Evolutionary conservation across 805 yeast species (phyloP).

Genomic region (Yamadazyma laniorum): DNA sequence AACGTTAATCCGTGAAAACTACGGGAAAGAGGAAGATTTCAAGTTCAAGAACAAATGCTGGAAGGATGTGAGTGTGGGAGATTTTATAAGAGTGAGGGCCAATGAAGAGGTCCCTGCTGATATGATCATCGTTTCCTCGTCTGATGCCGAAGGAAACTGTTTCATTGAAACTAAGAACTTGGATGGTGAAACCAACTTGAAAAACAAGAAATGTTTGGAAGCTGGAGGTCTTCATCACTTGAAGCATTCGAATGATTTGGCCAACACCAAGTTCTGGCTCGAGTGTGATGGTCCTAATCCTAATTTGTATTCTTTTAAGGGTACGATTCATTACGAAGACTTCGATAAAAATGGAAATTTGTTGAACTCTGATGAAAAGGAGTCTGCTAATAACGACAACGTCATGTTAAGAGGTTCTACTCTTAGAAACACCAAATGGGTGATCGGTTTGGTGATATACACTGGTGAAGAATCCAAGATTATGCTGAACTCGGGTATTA

Average conservation of each 20-base stretch:
- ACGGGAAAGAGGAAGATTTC: conserved; percentile 25
- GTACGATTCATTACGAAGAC: conserved; percentile 57
- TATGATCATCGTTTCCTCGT: conserved; percentile 58
- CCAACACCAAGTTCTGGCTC: conserved; percentile 54
- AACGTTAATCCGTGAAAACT: conserved; percentile 15
- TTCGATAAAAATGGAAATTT: conserved; percentile 11
- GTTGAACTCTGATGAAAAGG: conserved; percentile 51
- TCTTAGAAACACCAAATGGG: conserved; percentile 75
- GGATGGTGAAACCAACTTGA: conserved; percentile 82
- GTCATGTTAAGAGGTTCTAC: conserved; percentile 70
- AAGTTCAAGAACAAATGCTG: conserved; percentile 53
- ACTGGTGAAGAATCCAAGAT: conserved; percentile 78
- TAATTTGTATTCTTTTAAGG: conserved; percentile 63
- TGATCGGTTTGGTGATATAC: conserved; percentile 67
- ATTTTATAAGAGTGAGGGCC: conserved; percentile 63
- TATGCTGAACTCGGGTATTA: conserved; percentile 73
- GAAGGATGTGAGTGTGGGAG: conserved; percentile 75
- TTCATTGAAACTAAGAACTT: conserved; percentile 78
- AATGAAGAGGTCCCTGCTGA: conserved; percentile 85
- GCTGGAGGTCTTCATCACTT: conserved; percentile 49
- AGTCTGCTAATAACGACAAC: conserved; percentile 61
- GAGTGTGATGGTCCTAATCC: conserved; percentile 75
- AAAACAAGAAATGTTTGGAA: conserved; percentile 52
- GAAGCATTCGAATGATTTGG: conserved; percentile 57
- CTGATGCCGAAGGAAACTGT: conserved; percentile 68